These are phyloP conservation scores for Glarea lozoyensis DNA, from an alignment of 495 filamentous ascomycete species.

Conservation along the genomic window DNA sequence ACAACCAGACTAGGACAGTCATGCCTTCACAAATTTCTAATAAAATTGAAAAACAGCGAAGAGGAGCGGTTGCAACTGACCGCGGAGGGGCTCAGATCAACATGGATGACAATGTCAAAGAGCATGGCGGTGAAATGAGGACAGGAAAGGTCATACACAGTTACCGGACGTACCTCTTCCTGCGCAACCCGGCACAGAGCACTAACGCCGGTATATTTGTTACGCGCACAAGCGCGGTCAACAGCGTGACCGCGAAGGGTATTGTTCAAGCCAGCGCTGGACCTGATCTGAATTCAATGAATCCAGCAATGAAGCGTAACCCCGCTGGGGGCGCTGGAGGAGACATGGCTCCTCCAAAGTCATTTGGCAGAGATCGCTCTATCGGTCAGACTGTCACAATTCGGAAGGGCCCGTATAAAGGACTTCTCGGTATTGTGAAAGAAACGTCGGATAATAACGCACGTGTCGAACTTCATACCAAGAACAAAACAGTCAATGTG, in stretches of 20 bases:
- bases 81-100: constrained; percentile 89
- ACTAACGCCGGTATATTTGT: constrained; percentile 91
- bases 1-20: constrained; percentile 69
- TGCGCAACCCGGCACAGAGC: constrained; percentile 71
- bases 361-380: constrained; percentile 71
- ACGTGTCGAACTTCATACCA: constrained; percentile 86
- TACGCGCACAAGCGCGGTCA: constrained; percentile 73
- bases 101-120: constrained; percentile 83
- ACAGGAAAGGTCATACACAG: constrained; percentile 88
- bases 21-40: constrained; percentile 87
- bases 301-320: constrained; percentile 71
- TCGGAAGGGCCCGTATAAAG: constrained; percentile 78
- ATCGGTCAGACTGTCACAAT: constrained; percentile 88
- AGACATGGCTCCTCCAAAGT: constrained; percentile 69
- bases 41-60: constrained; percentile 69
- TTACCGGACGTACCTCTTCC: constrained; percentile 78
- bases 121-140: constrained; percentile 74
- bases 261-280: constrained; percentile 47
- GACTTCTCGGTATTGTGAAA: constrained; percentile 88
- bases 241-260: constrained; percentile 85
- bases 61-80: constrained; percentile 82
- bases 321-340: constrained; percentile 29
- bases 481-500: constrained; percentile 77
- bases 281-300: constrained; percentile 85
- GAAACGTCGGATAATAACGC: constrained; percentile 78